These are phyloP conservation scores for Erodium texanum DNA, from an alignment of 441 rosid species.

Conservation along the genomic window DNA sequence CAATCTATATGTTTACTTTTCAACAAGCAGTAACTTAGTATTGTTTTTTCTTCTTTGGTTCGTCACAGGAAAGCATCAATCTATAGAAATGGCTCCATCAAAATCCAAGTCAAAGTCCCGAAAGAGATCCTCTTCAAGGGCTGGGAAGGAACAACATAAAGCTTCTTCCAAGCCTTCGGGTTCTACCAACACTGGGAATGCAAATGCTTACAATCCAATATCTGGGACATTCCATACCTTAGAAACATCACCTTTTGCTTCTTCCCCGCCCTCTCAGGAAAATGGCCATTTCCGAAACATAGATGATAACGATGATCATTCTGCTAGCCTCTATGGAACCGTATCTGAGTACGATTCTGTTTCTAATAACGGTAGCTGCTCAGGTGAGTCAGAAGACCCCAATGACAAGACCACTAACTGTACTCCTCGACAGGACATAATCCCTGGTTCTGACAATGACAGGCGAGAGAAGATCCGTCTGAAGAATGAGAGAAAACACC, in stretches of 20 bases:
- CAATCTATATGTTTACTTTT: background rate
- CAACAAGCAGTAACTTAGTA: background rate
- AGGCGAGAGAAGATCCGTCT: background rate
- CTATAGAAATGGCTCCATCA: background rate
- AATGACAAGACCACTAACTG: background rate
- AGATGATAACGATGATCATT: background rate
- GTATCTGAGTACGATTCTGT: background rate
- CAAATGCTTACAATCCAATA: background rate
- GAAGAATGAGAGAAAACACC: constrained; percentile 7
- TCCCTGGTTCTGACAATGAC: constrained; percentile 4
- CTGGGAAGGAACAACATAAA: background rate
- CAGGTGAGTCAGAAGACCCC: constrained; percentile 5
- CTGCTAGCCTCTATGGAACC: background rate
- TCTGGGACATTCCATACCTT: constrained; percentile 3
- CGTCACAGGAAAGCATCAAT: background rate
- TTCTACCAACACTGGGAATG: background rate
- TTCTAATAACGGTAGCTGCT: constrained; percentile 6
- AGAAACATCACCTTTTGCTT: background rate
- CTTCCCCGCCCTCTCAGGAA: background rate
- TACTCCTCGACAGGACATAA: background rate
- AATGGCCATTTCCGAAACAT: background rate
- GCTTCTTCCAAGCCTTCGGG: constrained; percentile 4
- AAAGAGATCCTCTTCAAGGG: background rate
- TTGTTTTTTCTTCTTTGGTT: background rate
- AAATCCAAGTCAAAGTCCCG: background rate